Base-by-base conservation (phyloP, 176 grass and related monocot genomes). In the Leersia perrieri region DNA sequence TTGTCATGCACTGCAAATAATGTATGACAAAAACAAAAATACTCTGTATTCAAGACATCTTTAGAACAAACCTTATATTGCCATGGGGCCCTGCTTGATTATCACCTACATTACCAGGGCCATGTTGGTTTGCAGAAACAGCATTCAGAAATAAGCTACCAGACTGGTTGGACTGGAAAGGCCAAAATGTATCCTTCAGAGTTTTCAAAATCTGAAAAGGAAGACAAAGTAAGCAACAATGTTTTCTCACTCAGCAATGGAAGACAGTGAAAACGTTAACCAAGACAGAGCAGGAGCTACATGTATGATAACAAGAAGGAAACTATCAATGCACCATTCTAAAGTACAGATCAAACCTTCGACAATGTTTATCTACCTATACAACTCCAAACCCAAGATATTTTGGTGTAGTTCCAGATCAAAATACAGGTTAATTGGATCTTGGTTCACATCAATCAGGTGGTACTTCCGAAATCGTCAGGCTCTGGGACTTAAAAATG, bases 141-240 rank as follows among this genome's bases (percentile, higher is more conserved):
- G 88, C 90, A 80, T 89, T 92, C 33, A 98, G 65, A 91, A 98
- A 98, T 77, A 95, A 93, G 63, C 84, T 95, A 49, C 84, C 86
- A 33, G 86, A 84, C 38, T 72, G 88, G 14, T 84, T 87, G 76
- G 78, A 95, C 32, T 88, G 95, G 88, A 93, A 95, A 42, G 90
- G 92, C 95, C 92, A 98, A 81, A 98, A 98, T 49, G 82, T 82
- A 83, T 66, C 36, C 87, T 98, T 98, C 49, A 98, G 82, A 90
- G 78, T 78, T 71, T 77, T 91, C 73, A 98, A 83, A 73, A 88
- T 95, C 90, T 98, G 86, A 90, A 80, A 74, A 60, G 10, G 32
- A 72, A 75, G 70, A 38, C 5, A 29, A 73, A 70, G 49, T 34
- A 62, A 76, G 23, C 53, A 15, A 38, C 69, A 63, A 63, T 51